phyloP scores from a whole-genome alignment of 768 basidiomycete species.

The Tulasnella sp. region DNA sequence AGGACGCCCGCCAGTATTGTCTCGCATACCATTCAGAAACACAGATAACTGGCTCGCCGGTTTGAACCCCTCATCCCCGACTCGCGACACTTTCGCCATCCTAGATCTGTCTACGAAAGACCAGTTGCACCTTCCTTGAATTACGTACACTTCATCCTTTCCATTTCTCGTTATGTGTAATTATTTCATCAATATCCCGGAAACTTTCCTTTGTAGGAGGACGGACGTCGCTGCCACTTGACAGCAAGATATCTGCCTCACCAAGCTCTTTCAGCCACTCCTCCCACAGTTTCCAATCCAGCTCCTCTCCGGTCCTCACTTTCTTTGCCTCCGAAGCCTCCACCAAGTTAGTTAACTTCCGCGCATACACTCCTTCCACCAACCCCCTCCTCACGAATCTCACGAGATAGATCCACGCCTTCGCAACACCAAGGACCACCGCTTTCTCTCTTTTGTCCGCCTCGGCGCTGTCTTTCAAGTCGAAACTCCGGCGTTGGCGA shows the following conservation, averaged over 20 bases:
- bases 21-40: too few relatives aligned
- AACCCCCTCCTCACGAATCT: slow-evolving; percentile 61
- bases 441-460: slow-evolving; percentile 23
- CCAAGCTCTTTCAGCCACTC: not conserved
- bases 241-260: not conserved
- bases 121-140: too few relatives aligned
- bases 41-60: too few relatives aligned
- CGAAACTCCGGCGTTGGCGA: slow-evolving; percentile 15
- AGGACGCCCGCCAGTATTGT: too few relatives aligned
- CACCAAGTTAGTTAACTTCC: slow-evolving; percentile 9
- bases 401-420: slow-evolving; percentile 51
- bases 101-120: too few relatives aligned
- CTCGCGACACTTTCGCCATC: too few relatives aligned
- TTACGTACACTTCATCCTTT: too few relatives aligned
- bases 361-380: slow-evolving; percentile 62
- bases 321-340: not conserved
- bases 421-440: slow-evolving; percentile 37
- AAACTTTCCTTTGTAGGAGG: too few relatives aligned
- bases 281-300: slow-evolving; percentile 16
- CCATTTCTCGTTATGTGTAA: too few relatives aligned
- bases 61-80: too few relatives aligned
- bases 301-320: not conserved
- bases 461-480: slow-evolving; percentile 22
- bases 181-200: too few relatives aligned
- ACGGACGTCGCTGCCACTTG: too few relatives aligned